Conservation (phyloP, 495 filamentous ascomycete genomes). For the Peziza echinospora region DNA sequence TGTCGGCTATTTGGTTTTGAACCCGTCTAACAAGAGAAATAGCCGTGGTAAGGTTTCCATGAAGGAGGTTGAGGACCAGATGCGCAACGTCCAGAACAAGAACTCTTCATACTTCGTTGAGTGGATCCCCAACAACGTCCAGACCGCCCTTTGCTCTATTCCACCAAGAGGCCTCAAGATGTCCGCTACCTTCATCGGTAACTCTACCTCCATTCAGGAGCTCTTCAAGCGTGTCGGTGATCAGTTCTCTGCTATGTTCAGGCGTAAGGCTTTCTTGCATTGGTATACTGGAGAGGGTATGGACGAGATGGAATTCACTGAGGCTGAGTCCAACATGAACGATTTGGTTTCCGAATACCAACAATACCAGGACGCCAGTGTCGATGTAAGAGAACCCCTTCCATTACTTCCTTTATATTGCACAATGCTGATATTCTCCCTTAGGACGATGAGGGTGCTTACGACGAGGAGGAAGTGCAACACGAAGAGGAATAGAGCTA, state of each 20-base stretch:
- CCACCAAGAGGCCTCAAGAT: conserved; percentile 96
- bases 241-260: conserved; percentile 99
- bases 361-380: conserved; percentile 97
- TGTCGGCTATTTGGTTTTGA: too few relatives aligned
- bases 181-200: conserved; percentile 97
- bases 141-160: conserved; percentile 98
- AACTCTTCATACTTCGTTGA: conserved; percentile 99
- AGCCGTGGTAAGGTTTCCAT: conserved; percentile 98
- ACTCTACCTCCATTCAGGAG: conserved; percentile 99
- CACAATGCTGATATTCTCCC: neutral
- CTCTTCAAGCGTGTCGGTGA: conserved; percentile 99
- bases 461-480: conserved; percentile 39
- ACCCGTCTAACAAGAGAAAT: conserved; percentile 1
- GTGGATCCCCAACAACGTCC: conserved; percentile 99
- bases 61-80: conserved; percentile 99
- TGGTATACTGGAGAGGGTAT: conserved; percentile 99
- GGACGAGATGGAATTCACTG: conserved; percentile 99
- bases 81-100: conserved; percentile 99
- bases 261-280: conserved; percentile 99
- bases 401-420: neutral
- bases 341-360: conserved; percentile 99
- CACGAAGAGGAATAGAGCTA: conserved; percentile 31
- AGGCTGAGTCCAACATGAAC: conserved; percentile 99
- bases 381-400: conserved; percentile 19
- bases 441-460: conserved; percentile 39